A percentile compares a stretch with the other conserved stretches of the same genome.
phyloP scores from a whole-genome alignment of 108 stramenopile genomes.

The Seminavis robusta region DNA sequence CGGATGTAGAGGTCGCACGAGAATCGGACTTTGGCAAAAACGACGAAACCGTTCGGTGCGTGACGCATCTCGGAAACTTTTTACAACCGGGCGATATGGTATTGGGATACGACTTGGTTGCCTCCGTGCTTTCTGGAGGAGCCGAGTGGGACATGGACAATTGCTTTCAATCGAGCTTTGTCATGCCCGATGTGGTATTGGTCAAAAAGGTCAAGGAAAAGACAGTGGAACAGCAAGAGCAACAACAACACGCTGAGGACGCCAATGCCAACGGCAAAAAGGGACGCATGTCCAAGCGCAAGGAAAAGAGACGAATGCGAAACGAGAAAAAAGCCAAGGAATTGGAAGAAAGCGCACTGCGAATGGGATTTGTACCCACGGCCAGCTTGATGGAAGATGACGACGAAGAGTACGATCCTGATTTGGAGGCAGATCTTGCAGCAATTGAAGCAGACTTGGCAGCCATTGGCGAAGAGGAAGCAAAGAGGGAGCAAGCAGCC shows the following conservation, averaged over 20 bases:
- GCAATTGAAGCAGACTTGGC: too few species aligned
- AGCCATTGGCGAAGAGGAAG: too few species aligned
- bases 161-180: conserved; percentile 42
- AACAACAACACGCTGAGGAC: conserved; percentile 5
- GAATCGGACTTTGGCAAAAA: conserved; percentile 90
- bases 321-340: conserved; percentile 64
- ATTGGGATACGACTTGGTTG: conserved; percentile 90
- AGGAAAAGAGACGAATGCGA: conserved; percentile 44
- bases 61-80: conserved; percentile 94
- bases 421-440: too few species aligned
- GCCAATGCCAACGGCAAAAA: conserved; percentile 5
- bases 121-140: conserved; percentile 31
- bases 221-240: conserved; percentile 8
- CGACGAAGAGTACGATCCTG: conserved; percentile 27
- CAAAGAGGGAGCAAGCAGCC: too few species aligned
- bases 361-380: conserved; percentile 93
- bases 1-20: conserved; percentile 91
- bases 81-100: conserved; percentile 91
- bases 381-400: conserved; percentile 51
- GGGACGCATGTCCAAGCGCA: conserved; percentile 43
- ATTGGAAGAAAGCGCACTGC: conserved; percentile 64
- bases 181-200: conserved; percentile 92
- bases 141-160: conserved; percentile 48
- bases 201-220: conserved; percentile 81
- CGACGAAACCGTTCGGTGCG: conserved; percentile 79